Base-by-base conservation (phyloP, 768 basidiomycete species). In the Glaciozyma antarctica region DNA sequence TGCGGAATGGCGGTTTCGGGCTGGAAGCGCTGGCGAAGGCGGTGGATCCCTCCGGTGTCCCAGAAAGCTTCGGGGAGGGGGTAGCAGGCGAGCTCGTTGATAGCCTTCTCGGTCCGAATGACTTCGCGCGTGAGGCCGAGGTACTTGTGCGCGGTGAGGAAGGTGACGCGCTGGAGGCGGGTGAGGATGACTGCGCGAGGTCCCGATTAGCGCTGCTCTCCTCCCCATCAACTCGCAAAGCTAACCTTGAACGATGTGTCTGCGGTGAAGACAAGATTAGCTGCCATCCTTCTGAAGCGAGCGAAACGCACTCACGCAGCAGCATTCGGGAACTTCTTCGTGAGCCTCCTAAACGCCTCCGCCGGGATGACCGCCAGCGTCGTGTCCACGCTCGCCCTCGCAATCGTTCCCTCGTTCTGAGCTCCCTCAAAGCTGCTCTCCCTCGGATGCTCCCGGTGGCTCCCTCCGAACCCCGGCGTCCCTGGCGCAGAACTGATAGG, bases 281-380 rank as follows among this genome's bases (percentile, higher is more conserved):
- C 30, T 19, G 45, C 24, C 7, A 34, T 30, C 12, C 7, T 44
- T n/a, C 16, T 5, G 28, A 9, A 66, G 75, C 73, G 85, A 91
- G 90, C 83, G 93, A 90, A 0, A 95, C 90, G 64, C 9, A 97
- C 92, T 72, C 93, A 91, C 6, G 93, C 92, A 45, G 92, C 89
- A 5, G 95, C 92, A 73, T 98, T 98, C 0, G 95, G 95, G 72
- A 88, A 95, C 75, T 94, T 92, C 78, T 93, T 90, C 4, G 94
- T 97, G 48, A 99, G 79, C 58, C 92, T 81, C 62, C 87, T 81
- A 78, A 99, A 99, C 6, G 94, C 95, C 76, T 97, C 92, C 3
- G 95, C 94, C 30, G 95, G 95, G 62, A 99, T 98, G 15, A 99
- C 94, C n/a, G 94, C 95, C 24, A 99, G 79, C 2, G 95, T 98